Percentiles rank a stretch among this genome's conserved stretches.
Conservation (phyloP, 176 grass and related monocot genomes). For the Tillandsia fasciculata region DNA sequence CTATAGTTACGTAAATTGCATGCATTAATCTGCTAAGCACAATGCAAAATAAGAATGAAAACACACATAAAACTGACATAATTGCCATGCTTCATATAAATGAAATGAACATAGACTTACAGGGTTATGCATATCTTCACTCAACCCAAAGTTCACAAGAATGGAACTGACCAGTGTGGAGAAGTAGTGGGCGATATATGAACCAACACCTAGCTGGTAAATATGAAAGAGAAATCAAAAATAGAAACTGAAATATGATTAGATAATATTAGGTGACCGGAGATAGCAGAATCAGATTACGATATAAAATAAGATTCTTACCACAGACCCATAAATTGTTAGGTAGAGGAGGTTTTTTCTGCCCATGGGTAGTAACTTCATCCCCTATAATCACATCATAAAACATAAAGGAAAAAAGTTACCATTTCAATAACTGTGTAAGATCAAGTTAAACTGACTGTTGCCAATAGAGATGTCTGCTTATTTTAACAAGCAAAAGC, state of each 20-base stretch:
- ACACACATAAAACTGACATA: not conserved
- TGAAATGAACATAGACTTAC: constrained; percentile 41
- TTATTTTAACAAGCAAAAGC: too few species aligned
- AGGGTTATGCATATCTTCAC: constrained; percentile 91
- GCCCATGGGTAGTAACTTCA: constrained; percentile 87
- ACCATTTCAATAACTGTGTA: not conserved
- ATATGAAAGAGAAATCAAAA: constrained; percentile 10
- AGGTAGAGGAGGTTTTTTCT: constrained; percentile 82
- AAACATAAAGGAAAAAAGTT: constrained; percentile 19
- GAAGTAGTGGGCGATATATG: constrained; percentile 75
- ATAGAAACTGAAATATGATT: constrained; percentile 8
- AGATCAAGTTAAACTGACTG: not conserved
- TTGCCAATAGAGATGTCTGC: too few species aligned
- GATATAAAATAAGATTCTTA: constrained; percentile 23
- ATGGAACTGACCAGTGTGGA: constrained; percentile 64
- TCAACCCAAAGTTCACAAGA: constrained; percentile 70
- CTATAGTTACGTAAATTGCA: too few species aligned
- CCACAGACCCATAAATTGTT: constrained; percentile 91
- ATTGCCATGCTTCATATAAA: not conserved
- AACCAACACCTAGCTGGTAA: constrained; percentile 69
- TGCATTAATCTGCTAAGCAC: not conserved
- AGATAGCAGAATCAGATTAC: constrained; percentile 2
- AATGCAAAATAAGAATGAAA: not conserved
- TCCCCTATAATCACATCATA: constrained; percentile 36
- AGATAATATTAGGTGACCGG: constrained; percentile 3